Evolutionary conservation across 2,329 filamentous ascomycete species (phyloP), one percentile per base, ranked within the genome.

Genomic region (Myotisia sp.): DNA sequence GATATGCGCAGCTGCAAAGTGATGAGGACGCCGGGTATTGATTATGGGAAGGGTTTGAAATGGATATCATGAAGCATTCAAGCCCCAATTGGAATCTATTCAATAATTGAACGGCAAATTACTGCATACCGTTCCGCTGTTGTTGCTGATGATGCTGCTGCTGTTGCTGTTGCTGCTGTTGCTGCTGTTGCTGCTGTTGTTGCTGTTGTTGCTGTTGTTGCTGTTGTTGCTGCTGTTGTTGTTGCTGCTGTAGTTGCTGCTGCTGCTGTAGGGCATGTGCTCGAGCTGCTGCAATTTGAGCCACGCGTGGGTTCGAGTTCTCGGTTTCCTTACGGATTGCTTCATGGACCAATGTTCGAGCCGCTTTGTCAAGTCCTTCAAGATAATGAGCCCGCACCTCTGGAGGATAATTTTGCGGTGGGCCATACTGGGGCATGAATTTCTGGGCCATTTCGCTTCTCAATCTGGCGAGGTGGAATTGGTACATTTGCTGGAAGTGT

Each of bases 281-380:
- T 43, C 29, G 54, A 36, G 54, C 48, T 4, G 32, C 26, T 20
- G 49, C 47, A 33, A 43, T 45, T 19, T 55, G 53, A 2, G 43
- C 44, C 19, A 51, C 47, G 22, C 52, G 52, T 23, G 52, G 49
- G 33, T 54, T 54, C 32, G 46, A 44, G 35, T 44, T 42, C 31
- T 56, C 53, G 16, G 51, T 50, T 17, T 59, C 56, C 26, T 53
- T 52, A 30, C 52, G 54, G 45, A 60, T 56, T 12, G 58, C 33
- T 13, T 59, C 54, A 22, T 52, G 46, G 21, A 59, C 46, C 46
- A 49, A 58, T n/a, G 44, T 41, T 39, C 55, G 57, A 9, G 56
- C 55, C 13, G 34, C 50, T 36, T 54, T 53, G 36, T 59, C 57
- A 18, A 59, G 44, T 2, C 55, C 55, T 29, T 46, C 40, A 10